Base-by-base conservation (phyloP, 257 asterid genomes). In the Verbena officinalis region DNA sequence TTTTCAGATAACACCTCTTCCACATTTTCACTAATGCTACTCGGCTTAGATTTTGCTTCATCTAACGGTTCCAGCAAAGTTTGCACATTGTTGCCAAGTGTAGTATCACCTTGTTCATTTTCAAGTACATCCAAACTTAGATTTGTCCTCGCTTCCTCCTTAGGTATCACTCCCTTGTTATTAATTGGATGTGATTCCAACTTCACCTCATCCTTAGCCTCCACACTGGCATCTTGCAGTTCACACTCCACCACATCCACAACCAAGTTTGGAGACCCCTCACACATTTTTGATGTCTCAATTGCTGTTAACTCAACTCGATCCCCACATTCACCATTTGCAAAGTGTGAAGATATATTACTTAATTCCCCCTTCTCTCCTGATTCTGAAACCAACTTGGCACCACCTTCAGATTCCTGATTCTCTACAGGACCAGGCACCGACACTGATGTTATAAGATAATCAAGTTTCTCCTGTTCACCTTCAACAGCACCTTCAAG, bases 321-420 rank as follows among this genome's bases (percentile, higher is more conserved):
- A 63, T 68, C 67, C 55, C 42, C 68, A 31, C 36, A 44, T 44
- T 27, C 69, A 49, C 33, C 70, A 19, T 42, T 62, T 7, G 56
- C 51, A 68, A 4, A 12, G 55, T 24, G 13, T 16, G 17, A 43
- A 6, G 55, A 64, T 43, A 19, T 40, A 49, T 20, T 38, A 33
- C 55, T n/a, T 5, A 51, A 40, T 19, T 67, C 74, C 39, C 62
- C 59, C 21, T 44, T 51, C 19, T 70, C 71, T 56, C 40, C 73
- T 40, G 69, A 24, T 23, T 68, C 76, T 48, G 59, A 58, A 38
- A 43, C 68, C 43, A 55, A 65, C 46, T 22, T 68, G 42, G 46
- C 55, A 69, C 49, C 59, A 53, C 39, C 68, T 56, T 57, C 58
- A 68, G 66, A 46, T 60, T 64, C 80, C 64, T 63, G 74, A 60